Conservation (phyloP, 805 yeast genomes). For the Soucietia sequanensis region DNA sequence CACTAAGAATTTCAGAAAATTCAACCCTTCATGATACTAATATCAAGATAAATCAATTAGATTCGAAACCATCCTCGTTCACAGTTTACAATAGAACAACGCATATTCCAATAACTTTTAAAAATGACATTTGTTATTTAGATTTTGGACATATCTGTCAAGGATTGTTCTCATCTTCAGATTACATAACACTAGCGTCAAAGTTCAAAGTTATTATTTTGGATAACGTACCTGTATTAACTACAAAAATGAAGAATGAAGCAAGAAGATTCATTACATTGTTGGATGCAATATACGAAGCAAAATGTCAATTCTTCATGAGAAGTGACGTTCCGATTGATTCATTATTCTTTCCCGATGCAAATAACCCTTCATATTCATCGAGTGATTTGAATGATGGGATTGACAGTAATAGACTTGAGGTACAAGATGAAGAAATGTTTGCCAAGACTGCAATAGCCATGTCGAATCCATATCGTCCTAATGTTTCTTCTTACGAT, state of each 20-base stretch:
- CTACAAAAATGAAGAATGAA: conserved; percentile 58
- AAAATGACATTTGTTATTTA: conserved; percentile 40
- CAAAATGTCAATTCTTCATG: conserved; percentile 58
- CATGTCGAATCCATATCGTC: conserved; percentile 62
- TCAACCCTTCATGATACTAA: conserved; percentile 2
- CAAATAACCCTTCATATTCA: conserved; percentile 11
- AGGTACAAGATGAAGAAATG: conserved; percentile 68
- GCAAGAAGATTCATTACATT: conserved; percentile 67
- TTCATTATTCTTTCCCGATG: conserved; percentile 61
- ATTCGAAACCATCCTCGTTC: conserved; percentile 27
- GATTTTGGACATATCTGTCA: conserved; percentile 55
- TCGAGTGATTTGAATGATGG: conserved; percentile 14
- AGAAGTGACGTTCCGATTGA: conserved; percentile 50
- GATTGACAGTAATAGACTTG: conserved; percentile 33
- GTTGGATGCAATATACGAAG: conserved; percentile 68
- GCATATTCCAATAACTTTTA: conserved; percentile 42
- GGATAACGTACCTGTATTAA: conserved; percentile 60
- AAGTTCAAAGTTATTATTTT: conserved; percentile 55
- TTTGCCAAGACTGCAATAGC: conserved; percentile 62
- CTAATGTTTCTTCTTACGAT: conserved; percentile 64
- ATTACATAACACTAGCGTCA: conserved; percentile 67
- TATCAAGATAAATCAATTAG: conserved; percentile 9
- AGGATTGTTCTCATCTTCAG: conserved; percentile 62
- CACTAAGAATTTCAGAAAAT: conserved; percentile 12
- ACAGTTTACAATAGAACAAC: conserved; percentile 58